phyloP scores from a whole-genome alignment of 1,284 basidiomycete species.

The Chalciporus sp. region DNA sequence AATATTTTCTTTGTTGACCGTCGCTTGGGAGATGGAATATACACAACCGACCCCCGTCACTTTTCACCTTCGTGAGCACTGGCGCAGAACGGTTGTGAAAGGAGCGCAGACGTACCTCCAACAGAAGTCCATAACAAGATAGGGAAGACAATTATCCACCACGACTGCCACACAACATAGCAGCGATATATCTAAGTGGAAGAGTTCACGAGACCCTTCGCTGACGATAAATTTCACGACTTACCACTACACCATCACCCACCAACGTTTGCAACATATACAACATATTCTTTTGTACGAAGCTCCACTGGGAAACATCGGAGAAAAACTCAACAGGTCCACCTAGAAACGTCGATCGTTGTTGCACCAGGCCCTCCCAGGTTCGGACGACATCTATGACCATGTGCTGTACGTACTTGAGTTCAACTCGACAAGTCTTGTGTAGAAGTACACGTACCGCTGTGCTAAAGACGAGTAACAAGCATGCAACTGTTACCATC shows the following conservation, averaged over 20 bases:
- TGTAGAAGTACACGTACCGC: constrained; percentile 2
- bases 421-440: background rate
- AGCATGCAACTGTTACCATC: constrained; percentile 8
- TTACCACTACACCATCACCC: constrained; percentile 18
- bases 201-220: background rate
- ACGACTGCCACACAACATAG: constrained; percentile 27
- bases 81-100: too few relatives aligned
- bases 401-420: constrained; percentile 7
- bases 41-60: constrained; percentile 11
- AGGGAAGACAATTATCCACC: constrained; percentile 19
- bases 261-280: constrained; percentile 16
- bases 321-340: constrained; percentile 14
- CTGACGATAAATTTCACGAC: background rate
- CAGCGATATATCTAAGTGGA: constrained; percentile 26
- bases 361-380: constrained; percentile 12
- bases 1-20: constrained; percentile 11
- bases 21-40: constrained; percentile 9
- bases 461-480: constrained; percentile 14
- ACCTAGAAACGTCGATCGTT: constrained; percentile 3
- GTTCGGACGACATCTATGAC: constrained; percentile 14
- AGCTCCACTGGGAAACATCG: constrained; percentile 17
- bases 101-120: constrained; percentile 2
- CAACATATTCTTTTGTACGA: constrained; percentile 17
- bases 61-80: background rate
- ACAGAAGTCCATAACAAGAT: constrained; percentile 14